phyloP scores from a whole-genome alignment of 2,329 filamentous ascomycete genomes.

The Diaporthe sp. region DNA sequence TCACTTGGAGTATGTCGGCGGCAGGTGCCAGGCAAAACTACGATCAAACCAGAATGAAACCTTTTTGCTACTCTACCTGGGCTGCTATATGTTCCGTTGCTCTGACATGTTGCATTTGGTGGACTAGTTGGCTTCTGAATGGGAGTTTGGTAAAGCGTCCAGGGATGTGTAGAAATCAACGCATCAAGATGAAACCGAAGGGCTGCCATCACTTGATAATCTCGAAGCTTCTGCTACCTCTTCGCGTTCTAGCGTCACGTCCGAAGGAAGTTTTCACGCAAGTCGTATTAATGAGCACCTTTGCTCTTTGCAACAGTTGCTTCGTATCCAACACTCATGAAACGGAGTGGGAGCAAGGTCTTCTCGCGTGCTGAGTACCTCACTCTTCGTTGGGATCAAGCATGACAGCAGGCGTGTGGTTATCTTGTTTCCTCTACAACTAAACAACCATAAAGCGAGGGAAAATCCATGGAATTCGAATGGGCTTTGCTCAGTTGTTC shows the following conservation, averaged over 20 bases:
- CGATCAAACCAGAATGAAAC: neutral
- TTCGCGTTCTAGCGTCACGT: neutral
- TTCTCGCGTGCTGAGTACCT: neutral
- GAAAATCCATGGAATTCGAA: neutral
- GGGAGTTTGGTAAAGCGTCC: neutral
- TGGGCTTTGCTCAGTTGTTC: neutral
- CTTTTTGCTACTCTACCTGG: neutral
- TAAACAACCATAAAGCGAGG: neutral
- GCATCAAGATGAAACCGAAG: neutral
- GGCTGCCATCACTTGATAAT: neutral
- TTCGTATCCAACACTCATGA: neutral
- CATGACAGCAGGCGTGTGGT: neutral
- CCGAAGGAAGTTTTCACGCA: neutral
- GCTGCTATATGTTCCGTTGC: neutral
- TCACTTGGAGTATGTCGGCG: neutral
- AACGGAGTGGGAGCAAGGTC: neutral
- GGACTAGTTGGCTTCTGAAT: neutral
- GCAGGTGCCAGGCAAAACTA: neutral
- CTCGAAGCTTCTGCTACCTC: neutral
- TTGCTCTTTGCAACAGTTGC: neutral
- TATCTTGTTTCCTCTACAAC: neutral
- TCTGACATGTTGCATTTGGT: neutral
- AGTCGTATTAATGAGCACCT: neutral
- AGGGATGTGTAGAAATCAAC: neutral
- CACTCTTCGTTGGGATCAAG: neutral